These are phyloP conservation scores for Diaporthe ampelina DNA, from an alignment of 2,329 filamentous ascomycete species.

Conservation along the genomic window DNA sequence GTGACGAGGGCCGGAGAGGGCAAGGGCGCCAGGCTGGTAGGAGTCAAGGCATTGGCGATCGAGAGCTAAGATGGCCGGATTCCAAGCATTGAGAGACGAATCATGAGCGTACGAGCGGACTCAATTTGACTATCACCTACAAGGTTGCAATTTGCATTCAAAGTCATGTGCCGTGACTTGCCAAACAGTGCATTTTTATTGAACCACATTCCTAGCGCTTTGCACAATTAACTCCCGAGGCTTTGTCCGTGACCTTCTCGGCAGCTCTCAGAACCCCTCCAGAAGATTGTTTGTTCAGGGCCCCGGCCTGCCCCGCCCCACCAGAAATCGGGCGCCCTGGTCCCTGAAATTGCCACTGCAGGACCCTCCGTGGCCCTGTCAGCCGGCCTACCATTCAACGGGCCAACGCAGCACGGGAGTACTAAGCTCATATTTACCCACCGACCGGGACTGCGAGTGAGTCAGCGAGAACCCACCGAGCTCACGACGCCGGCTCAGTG, in stretches of 20 bases:
- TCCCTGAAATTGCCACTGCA: constrained; percentile 12
- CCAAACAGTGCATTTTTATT: background rate
- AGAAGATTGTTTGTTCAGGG: background rate
- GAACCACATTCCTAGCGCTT: background rate
- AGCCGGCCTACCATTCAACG: background rate
- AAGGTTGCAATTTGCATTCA: too few relatives aligned
- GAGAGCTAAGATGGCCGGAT: constrained; percentile 69
- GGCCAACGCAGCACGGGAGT: background rate
- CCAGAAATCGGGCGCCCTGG: background rate
- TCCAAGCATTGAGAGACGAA: background rate
- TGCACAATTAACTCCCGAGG: too few relatives aligned
- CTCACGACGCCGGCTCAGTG: constrained; percentile 27
- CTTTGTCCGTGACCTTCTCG: background rate
- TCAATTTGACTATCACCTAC: background rate
- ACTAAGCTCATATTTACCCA: background rate
- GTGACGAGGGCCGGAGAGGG: constrained; percentile 72
- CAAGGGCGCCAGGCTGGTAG: constrained; percentile 75
- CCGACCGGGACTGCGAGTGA: constrained; percentile 33
- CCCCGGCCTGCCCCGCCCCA: background rate
- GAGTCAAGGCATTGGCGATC: constrained; percentile 82
- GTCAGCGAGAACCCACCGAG: constrained; percentile 37
- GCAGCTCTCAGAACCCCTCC: background rate
- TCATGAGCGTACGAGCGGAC: background rate
- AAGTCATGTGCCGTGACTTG: background rate
- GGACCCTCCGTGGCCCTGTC: background rate